These are phyloP conservation scores for Salinomyces thailandicus DNA, from an alignment of 2,329 filamentous ascomycete genomes.

Conservation along the genomic window DNA sequence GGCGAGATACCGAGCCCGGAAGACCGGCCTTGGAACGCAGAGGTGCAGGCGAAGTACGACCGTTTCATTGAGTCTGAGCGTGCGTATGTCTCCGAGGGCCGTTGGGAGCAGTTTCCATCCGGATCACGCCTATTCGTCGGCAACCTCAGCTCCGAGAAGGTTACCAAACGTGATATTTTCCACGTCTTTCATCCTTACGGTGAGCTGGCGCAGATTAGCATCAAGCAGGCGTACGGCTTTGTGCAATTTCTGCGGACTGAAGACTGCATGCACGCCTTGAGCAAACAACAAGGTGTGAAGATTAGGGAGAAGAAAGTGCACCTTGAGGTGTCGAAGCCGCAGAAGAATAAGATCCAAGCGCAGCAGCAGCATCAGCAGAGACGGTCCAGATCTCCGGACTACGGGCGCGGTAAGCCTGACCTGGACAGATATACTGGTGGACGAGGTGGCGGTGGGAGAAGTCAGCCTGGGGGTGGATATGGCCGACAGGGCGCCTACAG, in stretches of 20 bases:
- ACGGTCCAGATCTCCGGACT: conserved; percentile 55
- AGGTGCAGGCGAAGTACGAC: conserved; percentile 59
- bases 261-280: conserved; percentile 65
- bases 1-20: conserved; percentile 31
- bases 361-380: conserved; percentile 14
- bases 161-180: conserved; percentile 88
- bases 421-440: conserved; percentile 29
- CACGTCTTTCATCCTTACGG: conserved; percentile 80
- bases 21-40: conserved; percentile 42
- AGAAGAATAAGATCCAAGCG: conserved; percentile 41
- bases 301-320: conserved; percentile 89
- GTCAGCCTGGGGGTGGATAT: conserved; percentile 1
- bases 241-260: conserved; percentile 77
- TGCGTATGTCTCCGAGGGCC: conserved; percentile 63
- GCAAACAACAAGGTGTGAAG: conserved; percentile 66
- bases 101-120: conserved; percentile 71
- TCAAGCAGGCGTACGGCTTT: conserved; percentile 95
- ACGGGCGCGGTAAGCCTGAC: conserved; percentile 35
- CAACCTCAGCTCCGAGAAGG: conserved; percentile 84
- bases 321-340: conserved; percentile 78
- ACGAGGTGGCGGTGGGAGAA: neutral
- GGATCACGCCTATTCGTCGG: conserved; percentile 74
- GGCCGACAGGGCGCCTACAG: conserved; percentile 21
- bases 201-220: conserved; percentile 82
- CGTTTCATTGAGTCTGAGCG: conserved; percentile 63